Evolutionary conservation across 768 basidiomycete genomes (phyloP).

Genomic region (Lactarius sp.): DNA sequence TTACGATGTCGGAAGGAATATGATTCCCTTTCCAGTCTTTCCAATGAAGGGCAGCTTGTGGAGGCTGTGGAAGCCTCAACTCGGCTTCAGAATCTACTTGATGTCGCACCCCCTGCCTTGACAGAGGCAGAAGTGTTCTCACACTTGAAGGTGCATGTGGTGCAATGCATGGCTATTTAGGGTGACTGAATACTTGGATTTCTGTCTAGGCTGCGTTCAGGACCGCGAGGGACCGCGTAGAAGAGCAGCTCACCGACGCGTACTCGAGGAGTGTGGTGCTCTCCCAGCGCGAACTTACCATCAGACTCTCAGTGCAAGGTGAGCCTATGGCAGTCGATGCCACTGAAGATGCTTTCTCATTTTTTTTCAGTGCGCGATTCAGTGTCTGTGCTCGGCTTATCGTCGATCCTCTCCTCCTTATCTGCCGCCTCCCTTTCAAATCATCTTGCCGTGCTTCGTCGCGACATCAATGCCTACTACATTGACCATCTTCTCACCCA

Average conservation of each 20-base stretch:
- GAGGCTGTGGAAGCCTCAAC: slow-evolving; percentile 50
- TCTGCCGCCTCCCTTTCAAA: slow-evolving; percentile 48
- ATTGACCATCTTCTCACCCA: slow-evolving; percentile 55
- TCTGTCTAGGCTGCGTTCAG: slow-evolving; percentile 48
- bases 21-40: slow-evolving; percentile 40
- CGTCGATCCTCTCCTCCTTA: slow-evolving; percentile 55
- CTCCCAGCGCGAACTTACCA: slow-evolving; percentile 44
- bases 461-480: slow-evolving; percentile 57
- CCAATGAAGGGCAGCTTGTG: slow-evolving; percentile 55
- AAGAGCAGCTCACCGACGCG: slow-evolving; percentile 70
- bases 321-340: slow-evolving; percentile 31
- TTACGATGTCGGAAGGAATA: slow-evolving; percentile 47
- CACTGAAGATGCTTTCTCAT: background rate
- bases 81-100: slow-evolving; percentile 42
- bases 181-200: background rate
- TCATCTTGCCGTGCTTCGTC: slow-evolving; percentile 56
- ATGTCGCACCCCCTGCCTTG: slow-evolving; percentile 47
- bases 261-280: slow-evolving; percentile 55
- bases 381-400: slow-evolving; percentile 44
- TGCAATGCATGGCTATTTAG: slow-evolving; percentile 6
- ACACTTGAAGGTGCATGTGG: slow-evolving; percentile 53
- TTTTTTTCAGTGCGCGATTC: slow-evolving; percentile 52
- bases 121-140: slow-evolving; percentile 45
- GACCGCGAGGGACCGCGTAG: slow-evolving; percentile 50
- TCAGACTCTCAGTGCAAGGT: slow-evolving; percentile 50